Evolutionary conservation across 169 alveolate genomes (phyloP), one percentile per base, ranked within the genome.

Genomic region (Eimeria praecox): DNA sequence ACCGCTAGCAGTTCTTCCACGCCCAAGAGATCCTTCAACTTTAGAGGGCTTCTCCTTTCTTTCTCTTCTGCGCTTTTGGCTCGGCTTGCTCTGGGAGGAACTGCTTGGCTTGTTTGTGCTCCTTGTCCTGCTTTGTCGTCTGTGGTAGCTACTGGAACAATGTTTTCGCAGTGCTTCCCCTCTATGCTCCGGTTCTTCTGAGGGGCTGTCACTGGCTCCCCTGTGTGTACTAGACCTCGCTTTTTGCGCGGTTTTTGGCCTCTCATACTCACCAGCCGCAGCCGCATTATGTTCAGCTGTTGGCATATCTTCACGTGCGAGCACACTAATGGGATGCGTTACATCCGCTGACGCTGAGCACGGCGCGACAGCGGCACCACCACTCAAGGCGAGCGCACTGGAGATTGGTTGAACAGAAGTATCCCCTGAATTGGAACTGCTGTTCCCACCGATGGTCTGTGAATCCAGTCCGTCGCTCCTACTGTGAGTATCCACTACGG

Each of bases 21-120:
- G 27, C 56, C 56, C 30, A 0, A 40, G 85, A 8, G 77, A 42
- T 44, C 94, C 82, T 38, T 46, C 35, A 33, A 35, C 49, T n/a
- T 42, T 30, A 24, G 12, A 27, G 35, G n/a, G 85, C 64, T 30
- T 46, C 22, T 62, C 78, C 30, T 20, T 62, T 24, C 83, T n/a
- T 24, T 87, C 83, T 30, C 82, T 33, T 14, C 66, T 40, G 94
- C 94, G 10, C 52, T 91, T 38, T 54, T 59, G 80, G 66, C 56
- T 20, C 30, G 69, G 24, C 30, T 66, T 54, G 20, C 82, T 91
- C 22, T 49, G 52, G 54, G 64, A 56, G 27, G 83, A 40, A 33
- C 82, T 73, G 27, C 54, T 56, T 4, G 54, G 80, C 46, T 59
- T 54, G 49, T 46, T 56, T 49, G 69, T 77, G 59, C 82, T 77